phyloP scores from a whole-genome alignment of 225 moss, liverwort and hornwort genomes.

The Polytrichum commune region DNA sequence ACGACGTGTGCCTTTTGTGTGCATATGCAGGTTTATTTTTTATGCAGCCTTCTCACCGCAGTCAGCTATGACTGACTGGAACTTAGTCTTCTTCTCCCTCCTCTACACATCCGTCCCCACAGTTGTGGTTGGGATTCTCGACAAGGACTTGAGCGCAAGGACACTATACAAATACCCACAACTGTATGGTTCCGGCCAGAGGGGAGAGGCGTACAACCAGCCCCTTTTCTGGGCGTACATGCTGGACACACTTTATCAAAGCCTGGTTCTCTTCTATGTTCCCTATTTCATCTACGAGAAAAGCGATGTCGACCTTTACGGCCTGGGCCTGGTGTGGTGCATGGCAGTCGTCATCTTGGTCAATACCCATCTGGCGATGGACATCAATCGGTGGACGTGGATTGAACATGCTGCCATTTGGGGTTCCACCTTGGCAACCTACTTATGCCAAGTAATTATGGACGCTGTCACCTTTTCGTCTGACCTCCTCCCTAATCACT shows the following conservation, averaged over 20 bases:
- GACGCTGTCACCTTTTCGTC: conserved; percentile 34
- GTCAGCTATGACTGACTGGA: conserved; percentile 87
- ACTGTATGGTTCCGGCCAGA: conserved; percentile 74
- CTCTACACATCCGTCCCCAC: conserved; percentile 89
- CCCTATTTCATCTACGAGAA: conserved; percentile 55
- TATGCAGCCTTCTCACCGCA: conserved; percentile 78
- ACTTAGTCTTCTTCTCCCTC: conserved; percentile 81
- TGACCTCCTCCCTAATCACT: conserved; percentile 43
- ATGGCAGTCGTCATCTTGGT: conserved; percentile 81
- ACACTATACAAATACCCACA: conserved; percentile 59
- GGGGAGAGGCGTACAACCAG: conserved; percentile 73
- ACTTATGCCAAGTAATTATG: conserved; percentile 57
- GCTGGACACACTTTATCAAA: conserved; percentile 87
- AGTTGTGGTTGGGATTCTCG: conserved; percentile 65
- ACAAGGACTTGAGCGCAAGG: conserved; percentile 69
- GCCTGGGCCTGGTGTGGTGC: conserved; percentile 72
- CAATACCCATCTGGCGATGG: conserved; percentile 86
- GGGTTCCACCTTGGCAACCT: conserved; percentile 68
- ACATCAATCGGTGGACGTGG: conserved; percentile 76
- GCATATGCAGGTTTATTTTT: conserved; percentile 59
- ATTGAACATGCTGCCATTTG: conserved; percentile 67
- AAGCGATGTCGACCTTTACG: conserved; percentile 56
- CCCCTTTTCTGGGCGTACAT: conserved; percentile 78
- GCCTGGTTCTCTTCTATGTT: conserved; percentile 76
- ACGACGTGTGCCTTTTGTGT: background rate